Percentiles rank a stretch among this genome's conserved stretches.
Evolutionary conservation across 2,329 filamentous ascomycete genomes (phyloP).

Genomic region (Amylocarpus encephaloides): DNA sequence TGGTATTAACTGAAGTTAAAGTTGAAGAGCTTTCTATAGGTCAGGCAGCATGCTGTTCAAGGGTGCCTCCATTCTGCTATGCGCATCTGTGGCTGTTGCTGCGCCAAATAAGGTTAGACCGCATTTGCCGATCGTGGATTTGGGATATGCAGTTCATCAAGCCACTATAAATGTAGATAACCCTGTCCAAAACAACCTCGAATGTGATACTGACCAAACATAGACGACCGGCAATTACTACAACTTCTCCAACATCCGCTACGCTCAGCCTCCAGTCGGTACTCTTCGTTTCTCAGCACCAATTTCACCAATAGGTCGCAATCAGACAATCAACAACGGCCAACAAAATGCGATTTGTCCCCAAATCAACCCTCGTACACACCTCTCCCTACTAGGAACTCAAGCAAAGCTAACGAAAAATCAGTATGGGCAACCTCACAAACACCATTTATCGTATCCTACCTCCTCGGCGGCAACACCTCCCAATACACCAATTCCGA

Average conservation of each 20-base stretch:
- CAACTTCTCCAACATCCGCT: slow-evolving; percentile 37
- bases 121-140: slow-evolving; percentile 26
- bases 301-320: slow-evolving; percentile 21
- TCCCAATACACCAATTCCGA: slow-evolving; percentile 5
- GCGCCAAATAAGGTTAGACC: neutral
- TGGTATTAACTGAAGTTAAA: no score
- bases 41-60: no score
- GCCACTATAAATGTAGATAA: slow-evolving; percentile 27
- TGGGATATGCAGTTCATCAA: slow-evolving; percentile 29
- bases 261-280: slow-evolving; percentile 37
- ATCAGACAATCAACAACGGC: slow-evolving; percentile 30
- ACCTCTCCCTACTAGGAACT: slow-evolving; percentile 4
- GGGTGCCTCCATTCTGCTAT: neutral
- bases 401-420: slow-evolving; percentile 4
- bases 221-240: slow-evolving; percentile 29
- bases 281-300: slow-evolving; percentile 38
- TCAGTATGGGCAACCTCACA: neutral
- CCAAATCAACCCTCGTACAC: slow-evolving; percentile 28
- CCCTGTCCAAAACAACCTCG: neutral
- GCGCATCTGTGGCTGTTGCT: neutral
- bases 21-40: no score
- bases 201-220: neutral
- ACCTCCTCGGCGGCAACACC: slow-evolving; percentile 10
- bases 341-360: slow-evolving; percentile 31
- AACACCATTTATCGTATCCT: slow-evolving; percentile 18